Evolutionary conservation across 2,329 filamentous ascomycete genomes (phyloP).

Genomic region (Lecanicillium sp.): DNA sequence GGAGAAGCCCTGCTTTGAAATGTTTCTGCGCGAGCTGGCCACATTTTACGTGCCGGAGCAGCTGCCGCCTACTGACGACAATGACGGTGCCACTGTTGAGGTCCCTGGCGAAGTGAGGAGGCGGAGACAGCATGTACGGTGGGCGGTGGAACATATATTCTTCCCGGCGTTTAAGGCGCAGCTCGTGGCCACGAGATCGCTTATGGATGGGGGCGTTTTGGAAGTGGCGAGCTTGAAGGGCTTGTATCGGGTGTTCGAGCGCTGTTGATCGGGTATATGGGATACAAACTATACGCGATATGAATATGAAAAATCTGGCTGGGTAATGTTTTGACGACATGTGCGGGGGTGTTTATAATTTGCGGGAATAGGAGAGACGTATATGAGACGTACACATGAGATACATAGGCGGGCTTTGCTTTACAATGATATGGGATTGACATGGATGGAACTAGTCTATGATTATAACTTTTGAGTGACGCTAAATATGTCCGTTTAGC

Average conservation of each 20-base stretch:
- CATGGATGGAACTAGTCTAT: no score
- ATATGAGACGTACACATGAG: no score
- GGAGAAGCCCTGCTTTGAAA: constrained; percentile 79
- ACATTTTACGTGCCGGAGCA: constrained; percentile 86
- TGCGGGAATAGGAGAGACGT: no score
- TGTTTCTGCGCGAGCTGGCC: constrained; percentile 79
- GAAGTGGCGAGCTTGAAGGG: constrained; percentile 91
- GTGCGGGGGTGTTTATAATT: no score
- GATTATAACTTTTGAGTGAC: no score
- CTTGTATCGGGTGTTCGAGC: constrained; percentile 88
- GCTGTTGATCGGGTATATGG: constrained; percentile 54
- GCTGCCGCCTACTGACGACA: constrained; percentile 47
- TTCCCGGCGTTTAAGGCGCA: constrained; percentile 84
- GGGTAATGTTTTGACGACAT: background rate
- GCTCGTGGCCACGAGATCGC: constrained; percentile 69
- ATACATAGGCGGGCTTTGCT: no score
- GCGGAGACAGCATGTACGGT: constrained; percentile 61
- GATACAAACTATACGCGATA: no score
- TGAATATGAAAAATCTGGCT: no score
- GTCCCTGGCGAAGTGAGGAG: constrained; percentile 43
- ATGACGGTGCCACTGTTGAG: constrained; percentile 34
- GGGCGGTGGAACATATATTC: constrained; percentile 74
- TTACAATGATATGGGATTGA: no score
- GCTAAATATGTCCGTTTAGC: background rate
- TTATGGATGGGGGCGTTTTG: constrained; percentile 67